Base-by-base conservation (phyloP, 1,284 basidiomycete genomes). In the Tilletia setariae region DNA sequence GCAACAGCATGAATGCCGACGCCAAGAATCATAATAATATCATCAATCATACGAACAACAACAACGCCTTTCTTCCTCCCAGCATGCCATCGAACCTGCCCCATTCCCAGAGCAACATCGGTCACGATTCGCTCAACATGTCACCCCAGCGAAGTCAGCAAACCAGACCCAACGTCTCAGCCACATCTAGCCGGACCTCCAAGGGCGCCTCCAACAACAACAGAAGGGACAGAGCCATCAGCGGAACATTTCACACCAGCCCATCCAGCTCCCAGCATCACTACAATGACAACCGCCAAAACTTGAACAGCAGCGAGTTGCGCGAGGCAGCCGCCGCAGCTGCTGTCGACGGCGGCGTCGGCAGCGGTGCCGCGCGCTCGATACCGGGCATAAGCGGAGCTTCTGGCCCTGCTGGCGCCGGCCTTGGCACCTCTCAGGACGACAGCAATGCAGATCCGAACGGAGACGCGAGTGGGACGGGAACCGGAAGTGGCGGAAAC, bases 391-490 rank as follows among this genome's bases (percentile, higher is more conserved):
- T 59, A 6, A 59, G 53, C 53, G 53, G 53, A 15, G 53, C 53
- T 23, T 59, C 53, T 3, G 53, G 53, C 28, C 53, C 53, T 8
- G 53, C 53, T 9, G 56, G 56, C 19, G 25, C 56, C 7, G 56
- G 25, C 13, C 15, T 30, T 8, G 56, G 28, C 2, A 40, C 6
- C 35, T 40, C 35, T 40, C 35, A 40, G 35, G 11, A 40, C 11
- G 35, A 40, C 35, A 40, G 35, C 35, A 40, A 40, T 40, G 35
- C 35, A 4, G 35, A 40, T 11, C 4, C 35, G 35, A 11, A 11
- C 35, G 35, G 35, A 63, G 71, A 49, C 70, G 72, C 67, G 68
- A 72, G 15, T 70, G 70, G 47, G 68, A 71, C 30, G 68, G 2
- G 64, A 61, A 7, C 67, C 2, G 68, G 69, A 15, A 70, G 70